These are phyloP conservation scores for Conticribra weissflogii DNA, from an alignment of 108 stramenopile species.

Conservation along the genomic window DNA sequence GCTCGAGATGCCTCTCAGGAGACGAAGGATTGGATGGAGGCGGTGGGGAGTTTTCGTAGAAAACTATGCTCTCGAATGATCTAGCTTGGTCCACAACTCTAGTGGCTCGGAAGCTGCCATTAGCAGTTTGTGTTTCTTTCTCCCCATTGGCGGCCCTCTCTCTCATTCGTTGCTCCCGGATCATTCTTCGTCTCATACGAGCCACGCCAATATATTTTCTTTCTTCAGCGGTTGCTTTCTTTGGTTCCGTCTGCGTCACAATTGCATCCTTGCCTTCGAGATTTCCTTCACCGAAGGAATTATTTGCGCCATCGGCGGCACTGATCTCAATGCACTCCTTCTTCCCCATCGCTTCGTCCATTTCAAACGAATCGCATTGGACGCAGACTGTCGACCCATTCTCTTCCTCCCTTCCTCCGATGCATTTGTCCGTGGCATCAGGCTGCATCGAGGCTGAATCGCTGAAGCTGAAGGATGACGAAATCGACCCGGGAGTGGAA, in stretches of 20 bases:
- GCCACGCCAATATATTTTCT: not conserved
- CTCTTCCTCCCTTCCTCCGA: not conserved
- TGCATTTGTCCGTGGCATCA: not conserved
- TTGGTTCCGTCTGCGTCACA: not conserved
- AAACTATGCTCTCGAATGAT: slow-evolving; percentile 19
- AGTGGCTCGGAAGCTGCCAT: not conserved
- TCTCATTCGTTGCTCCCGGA: not conserved
- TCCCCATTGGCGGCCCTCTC: not conserved
- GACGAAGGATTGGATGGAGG: not conserved
- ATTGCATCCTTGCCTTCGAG: no score
- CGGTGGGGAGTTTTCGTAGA: slow-evolving; percentile 17
- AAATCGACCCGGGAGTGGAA: not conserved
- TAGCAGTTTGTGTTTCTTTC: not conserved
- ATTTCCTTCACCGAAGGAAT: no score
- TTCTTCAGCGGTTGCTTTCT: not conserved
- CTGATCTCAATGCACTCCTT: no score
- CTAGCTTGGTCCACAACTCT: slow-evolving; percentile 5
- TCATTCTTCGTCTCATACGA: not conserved
- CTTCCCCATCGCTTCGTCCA: not conserved
- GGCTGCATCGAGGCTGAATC: not conserved
- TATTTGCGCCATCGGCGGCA: no score
- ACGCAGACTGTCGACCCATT: not conserved
- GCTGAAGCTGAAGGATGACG: not conserved
- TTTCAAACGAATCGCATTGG: not conserved
- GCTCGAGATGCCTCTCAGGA: not conserved